phyloP scores from a whole-genome alignment of 768 basidiomycete species.

The Macrolepiota dolichaula region DNA sequence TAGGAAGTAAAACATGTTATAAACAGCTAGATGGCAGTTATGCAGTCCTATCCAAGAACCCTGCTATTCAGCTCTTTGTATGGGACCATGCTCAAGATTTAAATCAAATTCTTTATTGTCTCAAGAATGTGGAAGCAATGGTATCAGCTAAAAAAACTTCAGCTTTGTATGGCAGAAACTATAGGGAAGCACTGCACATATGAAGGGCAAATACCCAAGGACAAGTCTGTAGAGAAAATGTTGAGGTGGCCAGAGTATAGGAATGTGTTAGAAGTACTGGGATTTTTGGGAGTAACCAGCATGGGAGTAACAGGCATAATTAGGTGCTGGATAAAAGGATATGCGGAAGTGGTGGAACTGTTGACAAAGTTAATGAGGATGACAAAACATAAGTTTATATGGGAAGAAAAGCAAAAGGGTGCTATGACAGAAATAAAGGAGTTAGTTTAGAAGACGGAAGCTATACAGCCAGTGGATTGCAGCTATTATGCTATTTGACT shows the following conservation, averaged over 20 bases:
- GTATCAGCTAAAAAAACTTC: constrained; percentile 31
- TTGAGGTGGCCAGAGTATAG: constrained; percentile 11
- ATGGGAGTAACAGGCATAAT: constrained; percentile 20
- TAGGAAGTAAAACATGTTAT: neutral
- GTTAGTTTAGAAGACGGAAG: constrained; percentile 19
- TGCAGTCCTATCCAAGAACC: constrained; percentile 18
- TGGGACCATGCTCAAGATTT: constrained; percentile 33
- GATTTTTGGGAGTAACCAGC: constrained; percentile 28
- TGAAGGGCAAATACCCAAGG: constrained; percentile 24
- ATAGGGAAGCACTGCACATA: constrained; percentile 24
- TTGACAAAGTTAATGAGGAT: constrained; percentile 15
- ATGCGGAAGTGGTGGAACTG: constrained; percentile 16
- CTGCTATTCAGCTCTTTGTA: constrained; percentile 29
- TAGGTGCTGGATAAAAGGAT: constrained; percentile 26
- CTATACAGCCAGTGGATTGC: constrained; percentile 14
- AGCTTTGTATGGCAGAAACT: constrained; percentile 17
- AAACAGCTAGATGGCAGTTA: constrained; percentile 16
- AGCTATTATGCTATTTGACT: neutral
- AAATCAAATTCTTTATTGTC: constrained; percentile 26
- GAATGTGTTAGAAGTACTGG: constrained; percentile 18
- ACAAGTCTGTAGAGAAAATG: constrained; percentile 14
- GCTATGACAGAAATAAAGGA: constrained; percentile 24
- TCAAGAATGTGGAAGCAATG: constrained; percentile 27
- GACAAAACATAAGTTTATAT: constrained; percentile 27
- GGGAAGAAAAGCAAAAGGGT: constrained; percentile 18